Evolutionary conservation across 345 rosid genomes (phyloP), one percentile per base, ranked within the genome.

Genomic region (Leavenworthia alabamica): DNA sequence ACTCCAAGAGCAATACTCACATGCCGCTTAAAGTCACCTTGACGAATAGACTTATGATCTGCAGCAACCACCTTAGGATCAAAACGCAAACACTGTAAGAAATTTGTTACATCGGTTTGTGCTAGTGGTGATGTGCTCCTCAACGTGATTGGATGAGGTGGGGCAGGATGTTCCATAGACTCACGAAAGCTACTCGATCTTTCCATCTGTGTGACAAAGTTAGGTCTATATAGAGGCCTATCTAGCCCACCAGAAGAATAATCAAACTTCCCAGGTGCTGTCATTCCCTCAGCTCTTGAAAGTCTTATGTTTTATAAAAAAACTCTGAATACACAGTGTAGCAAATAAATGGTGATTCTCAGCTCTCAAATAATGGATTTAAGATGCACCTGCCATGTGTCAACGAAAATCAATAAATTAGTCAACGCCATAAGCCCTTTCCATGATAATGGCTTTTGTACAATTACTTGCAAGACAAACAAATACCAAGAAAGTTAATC

Each of bases 101-200:
- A 93, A 70, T 62, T 83, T 50, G 71, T 61, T 60, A 87, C 83
- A 53, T 93, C 97, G 43, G 71, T 79, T 73, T 85, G 91, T 23
- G 82, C 68, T 71, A 75, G 40, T 20, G 72, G 59, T 66, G 86
- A 77, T 71, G 78, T 73, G 73, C 75, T 83, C 81, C 90, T 82
- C 16, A 81, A 64, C 83, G 75, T 77, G 73, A 66, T 81, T 66
- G 86, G 81, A 61, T 79, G 81, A 81, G 89, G 69, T 19, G 81
- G 59, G 62, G 71, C 68, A 27, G 84, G 78, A 74, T 77, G 80
- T 77, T 85, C 98, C 79, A 79, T 72, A 63, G 82, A 73, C 79
- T 88, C 92, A 16, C 86, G 89, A 70, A 86, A 89, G 75, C 91
- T 86, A 67, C 89, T 75, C 1, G 96, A 85, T 81, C 93, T 89